These are phyloP conservation scores for Jimgerdemannia lactiflua DNA, from an alignment of 192 early-diverging fungal genomes.

Conservation along the genomic window DNA sequence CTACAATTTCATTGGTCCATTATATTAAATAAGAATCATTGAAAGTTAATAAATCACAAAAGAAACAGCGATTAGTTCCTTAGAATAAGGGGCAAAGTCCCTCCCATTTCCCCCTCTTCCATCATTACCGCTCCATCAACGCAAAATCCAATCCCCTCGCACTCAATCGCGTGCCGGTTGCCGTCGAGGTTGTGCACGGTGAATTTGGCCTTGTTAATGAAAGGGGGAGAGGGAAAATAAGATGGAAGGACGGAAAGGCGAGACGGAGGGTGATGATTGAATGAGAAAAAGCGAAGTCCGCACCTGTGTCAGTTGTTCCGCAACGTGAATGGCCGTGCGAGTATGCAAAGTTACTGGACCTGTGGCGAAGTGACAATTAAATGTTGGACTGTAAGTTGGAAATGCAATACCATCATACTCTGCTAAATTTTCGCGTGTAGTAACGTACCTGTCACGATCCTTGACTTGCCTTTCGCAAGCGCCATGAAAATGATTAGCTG, in stretches of 20 bases:
- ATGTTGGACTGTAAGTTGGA: too few species aligned
- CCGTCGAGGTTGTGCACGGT: background rate
- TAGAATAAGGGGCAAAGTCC: too few species aligned
- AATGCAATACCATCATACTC: too few species aligned
- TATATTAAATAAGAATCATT: too few species aligned
- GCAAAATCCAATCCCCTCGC: constrained; percentile 13
- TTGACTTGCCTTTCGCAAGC: constrained; percentile 31
- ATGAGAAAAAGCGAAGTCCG: background rate
- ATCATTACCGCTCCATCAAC: background rate
- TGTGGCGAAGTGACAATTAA: background rate
- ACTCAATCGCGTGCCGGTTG: constrained; percentile 10
- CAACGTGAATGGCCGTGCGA: constrained; percentile 29
- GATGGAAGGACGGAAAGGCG: background rate
- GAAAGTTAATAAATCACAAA: too few species aligned
- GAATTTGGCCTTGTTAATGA: background rate
- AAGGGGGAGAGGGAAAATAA: background rate
- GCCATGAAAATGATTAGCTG: constrained; percentile 44
- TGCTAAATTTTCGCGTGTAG: background rate
- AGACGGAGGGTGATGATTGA: background rate
- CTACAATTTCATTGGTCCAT: too few species aligned
- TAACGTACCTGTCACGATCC: constrained; percentile 13
- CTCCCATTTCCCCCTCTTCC: background rate
- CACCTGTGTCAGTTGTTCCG: constrained; percentile 22
- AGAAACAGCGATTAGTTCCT: too few species aligned
- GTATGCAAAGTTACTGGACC: constrained; percentile 36